Evolutionary conservation across 1,284 basidiomycete genomes (phyloP).

Genomic region (Coniferiporia weirii): DNA sequence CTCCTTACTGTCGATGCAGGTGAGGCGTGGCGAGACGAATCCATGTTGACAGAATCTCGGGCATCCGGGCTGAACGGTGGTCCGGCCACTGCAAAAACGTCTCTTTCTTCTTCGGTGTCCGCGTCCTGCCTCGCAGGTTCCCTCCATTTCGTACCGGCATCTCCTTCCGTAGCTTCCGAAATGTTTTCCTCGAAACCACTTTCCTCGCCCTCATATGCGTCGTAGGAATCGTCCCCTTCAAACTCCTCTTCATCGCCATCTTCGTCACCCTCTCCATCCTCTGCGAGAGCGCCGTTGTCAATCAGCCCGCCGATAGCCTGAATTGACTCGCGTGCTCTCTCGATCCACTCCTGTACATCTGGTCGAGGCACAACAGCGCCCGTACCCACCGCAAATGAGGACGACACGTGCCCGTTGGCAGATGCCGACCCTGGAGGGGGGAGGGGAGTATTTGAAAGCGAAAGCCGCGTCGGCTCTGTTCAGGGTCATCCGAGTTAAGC

Average conservation of each 20-base stretch:
- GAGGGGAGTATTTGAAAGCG: slow-evolving; percentile 14
- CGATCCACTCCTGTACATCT: slow-evolving; percentile 65
- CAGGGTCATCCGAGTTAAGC: not conserved
- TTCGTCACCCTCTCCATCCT: slow-evolving; percentile 13
- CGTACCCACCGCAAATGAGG: not conserved
- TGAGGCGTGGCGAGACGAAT: slow-evolving; percentile 2
- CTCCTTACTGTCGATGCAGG: slow-evolving; percentile 13
- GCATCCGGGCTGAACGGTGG: not conserved
- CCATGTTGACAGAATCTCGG: not conserved
- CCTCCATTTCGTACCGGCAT: slow-evolving; percentile 1
- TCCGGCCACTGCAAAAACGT: not conserved
- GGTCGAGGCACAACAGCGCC: slow-evolving; percentile 21
- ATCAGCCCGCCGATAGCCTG: slow-evolving; percentile 62
- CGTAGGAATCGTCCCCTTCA: slow-evolving; percentile 4
- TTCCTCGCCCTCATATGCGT: slow-evolving; percentile 4
- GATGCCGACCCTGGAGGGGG: not conserved
- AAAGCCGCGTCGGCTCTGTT: slow-evolving; percentile 18
- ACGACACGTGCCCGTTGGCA: not conserved
- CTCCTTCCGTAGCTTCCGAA: not conserved
- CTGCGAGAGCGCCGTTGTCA: slow-evolving; percentile 40
- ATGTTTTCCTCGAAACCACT: not conserved
- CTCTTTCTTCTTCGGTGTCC: not conserved
- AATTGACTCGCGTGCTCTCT: slow-evolving; percentile 60
- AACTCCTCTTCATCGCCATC: slow-evolving; percentile 18
- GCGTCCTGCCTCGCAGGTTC: not conserved